phyloP scores from a whole-genome alignment of 768 basidiomycete genomes.

The Cystobasidium onofrii region DNA sequence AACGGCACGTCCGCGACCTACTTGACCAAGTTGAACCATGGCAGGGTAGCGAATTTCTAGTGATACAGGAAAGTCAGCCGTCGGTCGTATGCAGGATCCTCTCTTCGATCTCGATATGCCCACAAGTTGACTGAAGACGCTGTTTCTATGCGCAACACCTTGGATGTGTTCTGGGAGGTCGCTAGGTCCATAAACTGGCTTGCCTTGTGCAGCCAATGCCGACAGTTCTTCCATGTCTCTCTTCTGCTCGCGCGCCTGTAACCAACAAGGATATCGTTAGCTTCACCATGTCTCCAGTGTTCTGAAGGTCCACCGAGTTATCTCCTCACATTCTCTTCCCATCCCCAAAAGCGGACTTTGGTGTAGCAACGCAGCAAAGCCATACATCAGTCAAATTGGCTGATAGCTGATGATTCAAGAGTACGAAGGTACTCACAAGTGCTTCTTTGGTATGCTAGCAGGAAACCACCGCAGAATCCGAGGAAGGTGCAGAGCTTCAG shows the following conservation, averaged over 20 bases:
- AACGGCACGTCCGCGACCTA: neutral
- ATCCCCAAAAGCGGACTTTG: constrained; percentile 87
- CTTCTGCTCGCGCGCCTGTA: constrained; percentile 64
- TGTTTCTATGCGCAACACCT: constrained; percentile 75
- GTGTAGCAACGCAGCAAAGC: neutral
- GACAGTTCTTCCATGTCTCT: constrained; percentile 70
- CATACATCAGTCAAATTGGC: neutral
- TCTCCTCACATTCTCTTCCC: constrained; percentile 64
- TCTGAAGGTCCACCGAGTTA: neutral
- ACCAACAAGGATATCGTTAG: constrained; percentile 40
- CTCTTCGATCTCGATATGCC: constrained; percentile 59
- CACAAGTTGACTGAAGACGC: constrained; percentile 78
- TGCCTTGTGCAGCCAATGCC: constrained; percentile 64
- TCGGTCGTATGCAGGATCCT: too few species aligned
- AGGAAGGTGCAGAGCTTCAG: constrained; percentile 54
- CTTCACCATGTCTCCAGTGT: neutral
- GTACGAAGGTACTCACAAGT: constrained; percentile 61
- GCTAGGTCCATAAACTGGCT: constrained; percentile 77
- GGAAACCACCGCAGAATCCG: constrained; percentile 82
- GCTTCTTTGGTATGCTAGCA: constrained; percentile 84
- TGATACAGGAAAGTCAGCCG: constrained; percentile 27
- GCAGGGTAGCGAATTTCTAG: neutral
- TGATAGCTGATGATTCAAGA: too few species aligned
- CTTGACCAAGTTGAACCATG: constrained; percentile 84
- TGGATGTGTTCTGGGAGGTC: constrained; percentile 78